These are phyloP conservation scores for Pholiota molesta DNA, from an alignment of 768 basidiomycete species.

Conservation along the genomic window DNA sequence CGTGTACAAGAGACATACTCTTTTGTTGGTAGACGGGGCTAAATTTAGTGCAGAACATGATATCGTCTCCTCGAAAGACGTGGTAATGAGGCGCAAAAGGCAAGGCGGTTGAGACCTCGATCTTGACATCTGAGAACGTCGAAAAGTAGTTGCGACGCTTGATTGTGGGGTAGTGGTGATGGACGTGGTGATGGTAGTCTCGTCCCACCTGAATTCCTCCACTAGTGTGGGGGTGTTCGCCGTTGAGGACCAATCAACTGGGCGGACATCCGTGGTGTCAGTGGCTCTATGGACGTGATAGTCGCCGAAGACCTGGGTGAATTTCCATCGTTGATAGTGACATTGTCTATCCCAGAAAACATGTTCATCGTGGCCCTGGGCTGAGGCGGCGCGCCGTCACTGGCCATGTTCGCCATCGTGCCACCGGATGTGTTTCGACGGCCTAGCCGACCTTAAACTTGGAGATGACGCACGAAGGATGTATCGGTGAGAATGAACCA, in stretches of 20 bases:
- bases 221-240: background rate
- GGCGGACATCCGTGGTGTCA: background rate
- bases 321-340: background rate
- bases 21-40: background rate
- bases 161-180: background rate
- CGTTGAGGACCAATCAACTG: background rate
- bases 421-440: background rate
- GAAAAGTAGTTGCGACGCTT: background rate
- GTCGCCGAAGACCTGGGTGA: background rate
- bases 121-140: background rate
- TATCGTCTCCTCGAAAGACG: background rate
- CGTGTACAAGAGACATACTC: background rate
- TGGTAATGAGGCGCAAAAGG: background rate
- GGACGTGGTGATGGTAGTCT: background rate
- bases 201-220: background rate
- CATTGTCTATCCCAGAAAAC: background rate
- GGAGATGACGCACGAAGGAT: too few species aligned
- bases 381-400: background rate
- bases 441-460: too few species aligned
- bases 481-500: too few species aligned
- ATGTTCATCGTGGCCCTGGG: background rate
- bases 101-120: background rate
- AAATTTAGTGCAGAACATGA: conserved; percentile 3
- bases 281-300: background rate
- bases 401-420: background rate